phyloP scores from a whole-genome alignment of 148 eudicot genomes.

The Agrostemma githago region DNA sequence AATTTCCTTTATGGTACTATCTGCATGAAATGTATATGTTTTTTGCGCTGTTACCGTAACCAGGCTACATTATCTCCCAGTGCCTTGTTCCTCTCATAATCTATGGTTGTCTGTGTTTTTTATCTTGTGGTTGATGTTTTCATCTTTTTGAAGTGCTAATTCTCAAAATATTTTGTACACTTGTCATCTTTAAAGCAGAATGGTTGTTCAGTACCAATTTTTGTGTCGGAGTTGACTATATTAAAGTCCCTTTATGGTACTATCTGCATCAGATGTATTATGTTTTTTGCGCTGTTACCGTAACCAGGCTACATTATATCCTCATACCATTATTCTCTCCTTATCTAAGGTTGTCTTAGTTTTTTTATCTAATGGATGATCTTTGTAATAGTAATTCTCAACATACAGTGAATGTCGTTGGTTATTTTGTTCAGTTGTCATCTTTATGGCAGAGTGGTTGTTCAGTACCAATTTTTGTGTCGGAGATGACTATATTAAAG shows the following conservation, averaged over 20 bases:
- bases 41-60: constrained; percentile 21
- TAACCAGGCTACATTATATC: constrained; percentile 26
- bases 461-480: constrained; percentile 43
- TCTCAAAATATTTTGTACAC: too few relatives aligned
- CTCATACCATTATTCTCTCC: too few relatives aligned
- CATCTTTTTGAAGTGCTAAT: too few relatives aligned
- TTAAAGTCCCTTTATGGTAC: constrained; percentile 17
- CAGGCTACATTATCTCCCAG: too few relatives aligned
- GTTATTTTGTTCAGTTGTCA: constrained; percentile 29
- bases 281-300: constrained; percentile 24
- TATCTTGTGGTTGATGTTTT: too few relatives aligned
- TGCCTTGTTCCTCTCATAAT: too few relatives aligned
- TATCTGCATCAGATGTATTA: constrained; percentile 21
- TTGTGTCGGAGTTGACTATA: constrained; percentile 62
- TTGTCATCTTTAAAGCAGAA: constrained; percentile 58
- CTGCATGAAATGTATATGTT: constrained; percentile 24
- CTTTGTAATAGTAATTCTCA: too few relatives aligned
- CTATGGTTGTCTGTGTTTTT: too few relatives aligned
- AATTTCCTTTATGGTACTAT: constrained; percentile 18
- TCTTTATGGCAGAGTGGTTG: constrained; percentile 46
- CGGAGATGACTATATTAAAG: constrained; percentile 44
- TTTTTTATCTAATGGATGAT: too few relatives aligned
- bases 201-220: constrained; percentile 33
- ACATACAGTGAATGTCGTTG: too few relatives aligned
- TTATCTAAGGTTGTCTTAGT: too few relatives aligned